Base-by-base conservation (phyloP, 331 rosid genomes). In the Malus hybrid region DNA sequence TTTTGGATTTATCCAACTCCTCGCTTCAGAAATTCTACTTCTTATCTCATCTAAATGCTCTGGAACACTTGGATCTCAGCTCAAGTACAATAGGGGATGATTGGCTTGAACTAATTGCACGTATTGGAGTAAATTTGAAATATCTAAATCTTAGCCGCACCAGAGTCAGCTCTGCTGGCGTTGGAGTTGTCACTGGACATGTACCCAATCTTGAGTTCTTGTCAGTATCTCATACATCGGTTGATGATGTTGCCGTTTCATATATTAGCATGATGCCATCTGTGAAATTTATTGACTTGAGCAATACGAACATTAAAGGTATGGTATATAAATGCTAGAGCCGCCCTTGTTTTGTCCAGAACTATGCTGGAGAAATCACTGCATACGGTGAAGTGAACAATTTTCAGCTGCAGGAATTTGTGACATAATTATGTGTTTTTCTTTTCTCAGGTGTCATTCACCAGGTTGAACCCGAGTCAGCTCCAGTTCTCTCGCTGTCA, bases 61-160 rank as follows among this genome's bases (percentile, higher is more conserved):
- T 94, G 79, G 87, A 90, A 77, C 86, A 92, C 83, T 88, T 94
- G 74, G 88, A 92, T 84, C 92, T 94, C 83, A 85, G 92, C 88
- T 88, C 89, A 12, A 84, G 87, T 78, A 69, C 73, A 86, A 67
- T 93, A 32, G 88, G 85, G 46, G 97, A 94, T 83, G 90, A 90
- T 79, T 81, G 80, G 48, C 57, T 88, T 5, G 80, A 83, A 78
- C 88, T 87, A 67, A 72, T 90, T 84, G 89, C 90, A 31, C 76
- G 87, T 14, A 19, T 84, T 70, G 94, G 97, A 83, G 87, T 67
- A 73, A 88, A 79, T 68, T 88, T 93, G 88, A 93, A 73, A 77
- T 76, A 79, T 86, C 78, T 92, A 76, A 85, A 92, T 83, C 93
- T 94, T 76, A 87, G 83, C 84, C 80, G 83, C 78, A 94, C 96